Percentiles rank a stretch among this genome's conserved stretches.
Conservation (phyloP, 2,329 filamentous ascomycete genomes). For the Cladophialophora chaetospira region DNA sequence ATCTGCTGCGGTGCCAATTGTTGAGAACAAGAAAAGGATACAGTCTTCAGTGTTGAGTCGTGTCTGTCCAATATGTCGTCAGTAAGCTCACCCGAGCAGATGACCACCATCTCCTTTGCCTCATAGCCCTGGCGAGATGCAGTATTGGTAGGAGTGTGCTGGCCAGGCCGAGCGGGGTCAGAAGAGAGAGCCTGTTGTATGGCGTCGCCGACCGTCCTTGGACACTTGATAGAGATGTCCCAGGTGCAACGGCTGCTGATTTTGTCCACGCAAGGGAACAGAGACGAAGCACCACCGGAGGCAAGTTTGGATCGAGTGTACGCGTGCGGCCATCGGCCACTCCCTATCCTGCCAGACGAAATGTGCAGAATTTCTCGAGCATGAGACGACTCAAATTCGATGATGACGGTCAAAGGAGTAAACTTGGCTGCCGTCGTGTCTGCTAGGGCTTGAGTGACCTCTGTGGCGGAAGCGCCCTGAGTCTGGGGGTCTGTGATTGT, state of each 20-base stretch:
- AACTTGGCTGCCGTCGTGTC: constrained; percentile 52
- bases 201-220: constrained; percentile 80
- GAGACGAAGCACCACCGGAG: constrained; percentile 76
- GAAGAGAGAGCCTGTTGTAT: constrained; percentile 37
- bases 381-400: constrained; percentile 75
- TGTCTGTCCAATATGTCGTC: constrained; percentile 78
- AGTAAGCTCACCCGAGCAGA: constrained; percentile 86
- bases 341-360: constrained; percentile 77
- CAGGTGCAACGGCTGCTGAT: constrained; percentile 78
- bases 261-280: constrained; percentile 94
- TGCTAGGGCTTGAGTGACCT: constrained; percentile 38
- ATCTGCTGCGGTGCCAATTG: constrained; percentile 84
- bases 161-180: constrained; percentile 2
- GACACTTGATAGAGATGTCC: constrained; percentile 84
- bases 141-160: constrained; percentile 14
- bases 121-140: constrained; percentile 25
- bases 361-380: constrained; percentile 90
- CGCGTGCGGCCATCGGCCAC: constrained; percentile 83
- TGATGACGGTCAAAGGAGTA: constrained; percentile 63
- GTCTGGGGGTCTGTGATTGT: constrained; percentile 41
- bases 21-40: constrained; percentile 76
- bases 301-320: constrained; percentile 83
- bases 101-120: constrained; percentile 72
- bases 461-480: constrained; percentile 38
- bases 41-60: constrained; percentile 81